Evolutionary conservation across 2,329 filamentous ascomycete genomes (phyloP).

Genomic region (Epichloe sibirici): DNA sequence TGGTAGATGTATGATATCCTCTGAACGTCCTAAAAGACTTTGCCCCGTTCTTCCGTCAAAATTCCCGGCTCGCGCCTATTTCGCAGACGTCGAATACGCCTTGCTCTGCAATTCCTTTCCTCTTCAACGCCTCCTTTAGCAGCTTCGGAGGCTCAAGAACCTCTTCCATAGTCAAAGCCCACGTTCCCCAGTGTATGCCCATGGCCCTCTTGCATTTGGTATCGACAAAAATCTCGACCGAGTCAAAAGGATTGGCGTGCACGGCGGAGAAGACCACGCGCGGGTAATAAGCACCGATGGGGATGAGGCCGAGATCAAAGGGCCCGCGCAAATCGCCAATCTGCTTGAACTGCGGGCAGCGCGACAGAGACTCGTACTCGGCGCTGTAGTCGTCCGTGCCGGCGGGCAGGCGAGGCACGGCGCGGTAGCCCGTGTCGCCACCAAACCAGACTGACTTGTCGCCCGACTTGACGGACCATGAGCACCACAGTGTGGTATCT

Average conservation of each 20-base stretch:
- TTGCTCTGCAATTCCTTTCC: slow-evolving; percentile 53
- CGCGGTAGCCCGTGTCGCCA: slow-evolving; percentile 83
- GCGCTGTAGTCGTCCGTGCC: slow-evolving; percentile 58
- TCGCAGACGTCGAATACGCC: slow-evolving; percentile 74
- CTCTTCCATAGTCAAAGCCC: slow-evolving; percentile 76
- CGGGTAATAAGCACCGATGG: slow-evolving; percentile 80
- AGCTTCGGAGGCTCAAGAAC: slow-evolving; percentile 69
- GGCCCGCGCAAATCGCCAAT: slow-evolving; percentile 71
- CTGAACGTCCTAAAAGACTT: not conserved
- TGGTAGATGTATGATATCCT: too few species aligned
- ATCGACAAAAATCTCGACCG: slow-evolving; percentile 80
- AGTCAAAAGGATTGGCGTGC: slow-evolving; percentile 79
- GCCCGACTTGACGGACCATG: slow-evolving; percentile 67
- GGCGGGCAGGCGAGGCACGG: slow-evolving; percentile 52
- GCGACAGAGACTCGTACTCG: slow-evolving; percentile 53
- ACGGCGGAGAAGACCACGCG: slow-evolving; percentile 62
- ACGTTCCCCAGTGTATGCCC: slow-evolving; percentile 88
- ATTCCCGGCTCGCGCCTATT: slow-evolving; percentile 74
- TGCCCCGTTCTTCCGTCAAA: slow-evolving; percentile 27
- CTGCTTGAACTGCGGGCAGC: slow-evolving; percentile 73
- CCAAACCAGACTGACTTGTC: slow-evolving; percentile 76
- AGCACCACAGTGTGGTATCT: slow-evolving; percentile 72
- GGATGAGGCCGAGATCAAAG: slow-evolving; percentile 84
- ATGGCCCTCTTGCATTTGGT: slow-evolving; percentile 67
- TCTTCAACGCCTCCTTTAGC: slow-evolving; percentile 58